Percentiles rank a stretch among this genome's conserved stretches.
Conservation (phyloP, 495 filamentous ascomycete genomes). For the Tuber aestivum region DNA sequence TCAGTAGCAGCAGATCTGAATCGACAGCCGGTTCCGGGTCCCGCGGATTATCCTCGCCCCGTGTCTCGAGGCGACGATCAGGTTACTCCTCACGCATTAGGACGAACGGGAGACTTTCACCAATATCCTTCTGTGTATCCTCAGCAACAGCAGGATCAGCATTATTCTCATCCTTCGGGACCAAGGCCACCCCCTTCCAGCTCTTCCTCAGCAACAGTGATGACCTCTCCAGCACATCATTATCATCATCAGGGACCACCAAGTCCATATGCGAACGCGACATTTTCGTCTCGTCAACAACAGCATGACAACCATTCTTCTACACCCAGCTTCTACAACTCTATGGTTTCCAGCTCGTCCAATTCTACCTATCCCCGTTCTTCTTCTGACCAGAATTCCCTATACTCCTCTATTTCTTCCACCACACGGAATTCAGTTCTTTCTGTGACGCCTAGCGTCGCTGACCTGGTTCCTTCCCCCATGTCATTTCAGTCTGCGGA, state of each 20-base stretch:
- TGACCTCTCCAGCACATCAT: conserved; percentile 22
- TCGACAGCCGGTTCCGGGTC: conserved; percentile 57
- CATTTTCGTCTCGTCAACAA: conserved; percentile 22
- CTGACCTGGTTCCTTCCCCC: conserved; percentile 45
- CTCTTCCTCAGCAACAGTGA: conserved; percentile 13
- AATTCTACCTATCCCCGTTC: conserved; percentile 24
- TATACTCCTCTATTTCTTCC: conserved; percentile 51
- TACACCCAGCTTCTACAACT: conserved; percentile 22
- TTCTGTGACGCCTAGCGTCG: conserved; percentile 47
- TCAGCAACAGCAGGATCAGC: conserved; percentile 39
- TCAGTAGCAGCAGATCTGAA: conserved; percentile 58
- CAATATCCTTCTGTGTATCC: conserved; percentile 78
- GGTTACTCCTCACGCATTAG: conserved; percentile 37
- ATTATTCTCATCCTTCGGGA: conserved; percentile 55
- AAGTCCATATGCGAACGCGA: conserved; percentile 29
- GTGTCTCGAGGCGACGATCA: conserved; percentile 62
- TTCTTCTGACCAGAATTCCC: conserved; percentile 32
- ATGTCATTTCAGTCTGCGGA: conserved; percentile 52
- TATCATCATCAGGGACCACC: conserved; percentile 24
- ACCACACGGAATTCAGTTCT: conserved; percentile 59
- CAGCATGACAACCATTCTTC: conserved; percentile 14
- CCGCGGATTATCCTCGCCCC: conserved; percentile 56
- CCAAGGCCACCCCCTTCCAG: conserved; percentile 61
- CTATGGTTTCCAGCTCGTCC: conserved; percentile 24
- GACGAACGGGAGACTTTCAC: conserved; percentile 65